phyloP scores from a whole-genome alignment of 768 basidiomycete genomes.

The Mycena leptocephala region DNA sequence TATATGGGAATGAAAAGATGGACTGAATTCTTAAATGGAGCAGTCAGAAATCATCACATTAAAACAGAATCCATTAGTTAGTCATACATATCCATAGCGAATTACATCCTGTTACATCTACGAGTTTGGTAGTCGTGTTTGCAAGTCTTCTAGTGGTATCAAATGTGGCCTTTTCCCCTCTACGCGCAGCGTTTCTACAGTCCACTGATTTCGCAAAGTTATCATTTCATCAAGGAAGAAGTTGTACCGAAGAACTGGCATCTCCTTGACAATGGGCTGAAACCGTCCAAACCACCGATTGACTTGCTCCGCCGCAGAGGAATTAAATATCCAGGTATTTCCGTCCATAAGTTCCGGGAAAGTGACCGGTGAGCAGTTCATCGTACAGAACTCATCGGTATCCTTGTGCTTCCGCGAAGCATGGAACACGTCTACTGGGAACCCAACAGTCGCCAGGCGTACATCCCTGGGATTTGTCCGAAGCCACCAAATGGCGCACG shows the following conservation, averaged over 20 bases:
- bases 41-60: neutral
- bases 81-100: too few species aligned
- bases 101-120: too few species aligned
- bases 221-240: conserved; percentile 27
- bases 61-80: neutral
- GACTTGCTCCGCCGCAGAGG: conserved; percentile 13
- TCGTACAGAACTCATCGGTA: conserved; percentile 1
- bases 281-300: conserved; percentile 7
- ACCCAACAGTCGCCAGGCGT: neutral
- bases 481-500: neutral
- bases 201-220: conserved; percentile 7
- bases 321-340: conserved; percentile 11
- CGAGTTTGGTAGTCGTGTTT: neutral
- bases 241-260: conserved; percentile 15
- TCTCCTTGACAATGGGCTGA: conserved; percentile 12
- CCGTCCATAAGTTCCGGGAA: conserved; percentile 7
- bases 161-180: conserved; percentile 9
- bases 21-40: neutral
- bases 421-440: conserved; percentile 6
- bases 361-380: conserved; percentile 3
- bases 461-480: neutral
- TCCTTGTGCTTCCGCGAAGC: conserved; percentile 11
- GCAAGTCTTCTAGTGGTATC: conserved; percentile 8
- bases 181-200: neutral
- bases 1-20: neutral